Base-by-base conservation (phyloP, 78 protist genomes). In the Dictyostelium brefeldianum region DNA sequence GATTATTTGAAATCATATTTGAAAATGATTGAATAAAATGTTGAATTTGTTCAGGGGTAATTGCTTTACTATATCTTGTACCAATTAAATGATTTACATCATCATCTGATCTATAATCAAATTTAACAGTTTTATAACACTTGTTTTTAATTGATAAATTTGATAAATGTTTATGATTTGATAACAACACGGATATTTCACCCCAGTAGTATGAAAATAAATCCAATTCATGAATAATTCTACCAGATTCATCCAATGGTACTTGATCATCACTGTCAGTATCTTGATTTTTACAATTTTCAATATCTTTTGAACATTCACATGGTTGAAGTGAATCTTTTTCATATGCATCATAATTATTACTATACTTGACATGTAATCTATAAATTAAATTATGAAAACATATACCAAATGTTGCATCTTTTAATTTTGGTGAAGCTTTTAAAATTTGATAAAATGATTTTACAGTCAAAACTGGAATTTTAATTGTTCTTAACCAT, bases 141-240 rank as follows among this genome's bases (percentile, higher is more conserved):
- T 9, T 67, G 17, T 67, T 41, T 12, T 5, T 31, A 1, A 67
- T 67, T 3, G 9, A 6, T 29, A 67, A 12, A 29, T 0, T 29
- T 67, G 75, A 29, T 31, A 67, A 67, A 31, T 67, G 5, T 67
- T 67, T 67, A 31, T 67, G 75, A 31, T 67, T 67, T 67, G 46
- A 27, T 0, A 67, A 0, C 2, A 67, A 4, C 4, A 1, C 5
- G 9, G 22, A 31, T 15, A 67, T 67, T 67, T 67, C 50, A 14
- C 15, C 47, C 46, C 48, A 67, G 31, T 67, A 67, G 31, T 12
- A 0, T 15, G 75, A 31, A n/a, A 67, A 67, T 67, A 36, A 36
- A 36, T 36, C 43, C 43, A 36, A 36, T 36, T 36, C 43, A 36
- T 36, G 43, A 36, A 36, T 36, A 3, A 36, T 36, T 36, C 43